Conservation (phyloP, 2,329 filamentous ascomycete genomes). For the Neonectria coccinea region DNA sequence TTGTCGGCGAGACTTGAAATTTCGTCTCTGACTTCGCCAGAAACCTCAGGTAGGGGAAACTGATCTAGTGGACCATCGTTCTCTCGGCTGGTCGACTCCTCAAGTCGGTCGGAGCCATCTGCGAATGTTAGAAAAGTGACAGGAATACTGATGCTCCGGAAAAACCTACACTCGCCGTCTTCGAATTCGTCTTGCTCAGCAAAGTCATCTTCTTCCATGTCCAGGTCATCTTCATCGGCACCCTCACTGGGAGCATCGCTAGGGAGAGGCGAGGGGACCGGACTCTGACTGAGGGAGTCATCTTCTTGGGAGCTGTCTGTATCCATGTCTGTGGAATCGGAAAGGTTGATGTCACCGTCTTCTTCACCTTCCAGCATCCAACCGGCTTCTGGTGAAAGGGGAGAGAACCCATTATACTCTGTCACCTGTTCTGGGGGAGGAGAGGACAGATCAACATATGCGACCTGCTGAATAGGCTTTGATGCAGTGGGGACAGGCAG, state of each 20-base stretch:
- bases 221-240: constrained; percentile 10
- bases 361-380: constrained; percentile 25
- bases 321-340: constrained; percentile 36
- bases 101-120: constrained; percentile 19
- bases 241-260: constrained; percentile 8
- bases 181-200: constrained; percentile 43
- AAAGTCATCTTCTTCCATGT: constrained; percentile 30
- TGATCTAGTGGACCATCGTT: neutral
- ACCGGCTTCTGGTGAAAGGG: constrained; percentile 5
- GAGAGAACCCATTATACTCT: constrained; percentile 14
- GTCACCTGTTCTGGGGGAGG: constrained; percentile 21
- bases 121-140: constrained; percentile 26
- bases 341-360: constrained; percentile 22
- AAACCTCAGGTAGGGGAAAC: neutral
- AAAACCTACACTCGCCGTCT: constrained; percentile 30
- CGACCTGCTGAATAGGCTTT: constrained; percentile 6
- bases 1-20: neutral
- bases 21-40: neutral
- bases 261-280: constrained; percentile 1
- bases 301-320: constrained; percentile 28
- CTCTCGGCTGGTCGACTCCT: constrained; percentile 5
- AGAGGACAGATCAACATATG: constrained; percentile 18
- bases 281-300: constrained; percentile 20
- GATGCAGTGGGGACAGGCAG: neutral
- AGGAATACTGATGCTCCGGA: neutral